phyloP scores from a whole-genome alignment of 2,329 filamentous ascomycete species.

The Teratosphaeria pseudoeucalypti region DNA sequence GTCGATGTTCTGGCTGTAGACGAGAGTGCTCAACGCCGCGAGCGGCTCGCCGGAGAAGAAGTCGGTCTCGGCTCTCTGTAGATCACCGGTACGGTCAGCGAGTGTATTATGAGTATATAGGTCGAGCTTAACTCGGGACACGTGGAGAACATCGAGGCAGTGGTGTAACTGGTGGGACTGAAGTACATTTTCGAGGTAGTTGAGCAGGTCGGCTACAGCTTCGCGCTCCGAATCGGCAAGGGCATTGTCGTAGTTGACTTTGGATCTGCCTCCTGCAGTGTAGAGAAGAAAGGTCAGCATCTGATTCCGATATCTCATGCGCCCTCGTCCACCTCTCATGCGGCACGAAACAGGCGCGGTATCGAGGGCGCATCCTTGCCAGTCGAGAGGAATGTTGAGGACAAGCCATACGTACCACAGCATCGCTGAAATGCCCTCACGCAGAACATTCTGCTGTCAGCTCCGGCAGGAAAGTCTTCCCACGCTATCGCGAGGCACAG shows the following conservation, averaged over 20 bases:
- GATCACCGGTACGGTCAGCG: slow-evolving; percentile 9
- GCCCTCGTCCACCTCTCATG: neutral
- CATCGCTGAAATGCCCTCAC: neutral
- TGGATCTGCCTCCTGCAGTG: slow-evolving; percentile 25
- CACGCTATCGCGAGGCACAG: neutral
- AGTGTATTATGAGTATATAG: slow-evolving; percentile 1
- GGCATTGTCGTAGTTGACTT: slow-evolving; percentile 41
- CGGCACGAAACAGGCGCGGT: neutral
- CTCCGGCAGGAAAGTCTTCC: neutral
- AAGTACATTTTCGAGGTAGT: slow-evolving; percentile 89
- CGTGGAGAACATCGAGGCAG: slow-evolving; percentile 1
- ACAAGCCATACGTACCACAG: neutral
- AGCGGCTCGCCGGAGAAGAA: slow-evolving; percentile 97
- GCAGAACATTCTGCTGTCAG: neutral
- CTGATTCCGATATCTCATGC: neutral
- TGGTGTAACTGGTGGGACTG: slow-evolving; percentile 4
- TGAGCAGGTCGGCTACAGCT: slow-evolving; percentile 87
- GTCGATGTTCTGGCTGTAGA: slow-evolving; percentile 98
- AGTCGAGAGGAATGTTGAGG: neutral
- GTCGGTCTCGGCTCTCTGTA: slow-evolving; percentile 85
- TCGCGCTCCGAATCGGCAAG: slow-evolving; percentile 94
- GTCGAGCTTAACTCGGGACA: neutral
- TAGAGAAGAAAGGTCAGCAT: neutral
- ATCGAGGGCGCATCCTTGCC: neutral
- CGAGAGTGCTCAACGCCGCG: slow-evolving; percentile 83